phyloP scores from a whole-genome alignment of 768 basidiomycete species.

The Mrakia hoshinonis region DNA sequence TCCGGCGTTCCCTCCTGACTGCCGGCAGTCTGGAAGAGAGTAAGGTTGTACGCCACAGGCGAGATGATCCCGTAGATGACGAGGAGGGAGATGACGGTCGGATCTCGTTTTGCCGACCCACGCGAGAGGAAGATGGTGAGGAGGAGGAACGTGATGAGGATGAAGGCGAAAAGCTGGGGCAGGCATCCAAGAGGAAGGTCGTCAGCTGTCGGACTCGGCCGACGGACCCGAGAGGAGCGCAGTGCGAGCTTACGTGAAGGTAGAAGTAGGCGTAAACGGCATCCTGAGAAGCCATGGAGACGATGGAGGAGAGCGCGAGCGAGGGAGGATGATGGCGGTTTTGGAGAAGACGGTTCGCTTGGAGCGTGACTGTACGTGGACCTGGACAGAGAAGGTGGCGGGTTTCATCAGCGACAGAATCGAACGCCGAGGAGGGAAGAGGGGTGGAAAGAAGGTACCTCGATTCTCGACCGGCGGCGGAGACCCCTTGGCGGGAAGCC shows the following conservation, averaged over 20 bases:
- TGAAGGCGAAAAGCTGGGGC: neutral
- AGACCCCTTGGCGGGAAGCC: no score
- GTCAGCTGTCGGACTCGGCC: neutral
- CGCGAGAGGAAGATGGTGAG: slow-evolving; percentile 7
- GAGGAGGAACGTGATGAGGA: neutral
- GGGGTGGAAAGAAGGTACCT: no score
- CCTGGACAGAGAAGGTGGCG: no score
- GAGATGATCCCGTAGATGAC: neutral
- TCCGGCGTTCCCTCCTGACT: neutral
- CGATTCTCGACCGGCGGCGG: no score
- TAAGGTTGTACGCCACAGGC: slow-evolving; percentile 2
- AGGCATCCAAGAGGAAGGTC: no score
- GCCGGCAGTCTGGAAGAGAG: neutral
- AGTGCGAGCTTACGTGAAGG: neutral
- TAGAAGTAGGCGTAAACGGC: neutral
- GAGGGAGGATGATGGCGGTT: neutral
- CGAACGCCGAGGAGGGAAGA: no score
- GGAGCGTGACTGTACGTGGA: no score
- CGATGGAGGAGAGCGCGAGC: neutral
- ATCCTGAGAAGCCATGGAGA: neutral
- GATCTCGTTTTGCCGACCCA: neutral
- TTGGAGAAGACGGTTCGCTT: neutral
- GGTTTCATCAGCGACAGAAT: no score
- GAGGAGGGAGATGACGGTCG: neutral
- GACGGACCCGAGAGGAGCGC: neutral